These are phyloP conservation scores for Aphanocladium album DNA, from an alignment of 2,329 filamentous ascomycete species.

Conservation along the genomic window DNA sequence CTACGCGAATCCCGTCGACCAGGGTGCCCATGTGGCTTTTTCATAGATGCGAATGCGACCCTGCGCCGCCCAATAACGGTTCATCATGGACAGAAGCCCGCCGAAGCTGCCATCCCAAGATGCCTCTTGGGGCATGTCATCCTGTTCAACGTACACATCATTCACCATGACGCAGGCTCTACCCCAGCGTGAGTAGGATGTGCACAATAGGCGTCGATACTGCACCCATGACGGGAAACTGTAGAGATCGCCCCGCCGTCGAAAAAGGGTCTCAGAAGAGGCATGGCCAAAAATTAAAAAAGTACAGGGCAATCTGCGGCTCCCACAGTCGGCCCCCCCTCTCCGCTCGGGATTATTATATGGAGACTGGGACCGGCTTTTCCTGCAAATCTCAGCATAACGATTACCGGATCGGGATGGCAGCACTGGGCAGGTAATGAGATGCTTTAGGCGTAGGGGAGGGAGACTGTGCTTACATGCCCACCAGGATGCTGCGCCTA, in stretches of 20 bases:
- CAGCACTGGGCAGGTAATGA: background rate
- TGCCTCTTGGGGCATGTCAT: background rate
- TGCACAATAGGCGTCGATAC: background rate
- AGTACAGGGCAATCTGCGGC: background rate
- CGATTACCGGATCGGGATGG: constrained; percentile 7
- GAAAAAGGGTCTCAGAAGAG: background rate
- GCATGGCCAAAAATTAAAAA: background rate
- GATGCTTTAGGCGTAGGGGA: background rate
- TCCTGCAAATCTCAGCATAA: background rate
- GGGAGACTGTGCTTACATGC: constrained; percentile 6
- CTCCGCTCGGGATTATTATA: background rate
- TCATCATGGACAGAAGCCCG: background rate
- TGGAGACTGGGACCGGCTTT: constrained; percentile 1
- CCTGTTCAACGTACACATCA: background rate
- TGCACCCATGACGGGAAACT: background rate
- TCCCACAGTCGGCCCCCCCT: background rate
- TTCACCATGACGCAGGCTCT: background rate
- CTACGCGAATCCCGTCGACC: constrained; percentile 9
- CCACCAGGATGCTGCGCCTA: background rate
- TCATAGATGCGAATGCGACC: constrained; percentile 3
- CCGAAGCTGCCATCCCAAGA: background rate
- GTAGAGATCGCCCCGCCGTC: constrained; percentile 1
- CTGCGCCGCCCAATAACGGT: background rate
- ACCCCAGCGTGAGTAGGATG: background rate
- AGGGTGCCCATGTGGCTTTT: background rate